Base-by-base conservation (phyloP, 345 rosid species). In the Euphorbia pulcherrima region DNA sequence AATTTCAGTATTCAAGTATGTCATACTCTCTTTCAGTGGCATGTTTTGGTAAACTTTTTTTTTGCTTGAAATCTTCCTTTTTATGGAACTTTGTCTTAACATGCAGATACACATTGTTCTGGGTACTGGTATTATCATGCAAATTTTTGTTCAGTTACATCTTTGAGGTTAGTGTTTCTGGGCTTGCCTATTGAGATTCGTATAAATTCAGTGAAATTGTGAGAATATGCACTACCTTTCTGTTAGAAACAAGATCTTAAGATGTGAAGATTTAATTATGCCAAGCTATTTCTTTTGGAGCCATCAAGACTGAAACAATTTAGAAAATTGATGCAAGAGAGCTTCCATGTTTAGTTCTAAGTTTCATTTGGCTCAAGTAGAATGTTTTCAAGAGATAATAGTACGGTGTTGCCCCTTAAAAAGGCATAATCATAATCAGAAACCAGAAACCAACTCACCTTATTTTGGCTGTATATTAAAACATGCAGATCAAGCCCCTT, bases 401-500 rank as follows among this genome's bases (percentile, higher is more conserved):
- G 16, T 10, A 11, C 50, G 24, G 12, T 40, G 13, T 11, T 56
- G 23, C 27, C 39, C 53, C 26, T 56, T 58, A n/a, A 10, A 41
- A 57, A 56, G 17, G 37, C 52, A 64, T 26, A 46, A 18, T 64
- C 8, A 24, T 41, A n/a, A 46, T 63, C 37, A 51, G 68, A 24
- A 10, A 21, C 30, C 23, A 59, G 52, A 66, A 65, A 2, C n/a
- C 21, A 51, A 53, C 41, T 62, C 11, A 71, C 24, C 26, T 16
- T 65, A 46, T n/a, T 18, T 58, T 55, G 48, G 13, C n/a, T 74
- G 21, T 57, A 33, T 51, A 64, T 60, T 21, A 80, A 54, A 47
- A 56, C 77, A 51, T 84, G 84, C 84, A 93, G 97, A 89, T 93
- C 77, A 93, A 82, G 68, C 98, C 97, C 65, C 83, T 93, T 54